A percentile compares a stretch with the other conserved stretches of the same genome.
These are phyloP conservation scores for Gossypium stocksii DNA, from an alignment of 345 rosid genomes.

Conservation along the genomic window DNA sequence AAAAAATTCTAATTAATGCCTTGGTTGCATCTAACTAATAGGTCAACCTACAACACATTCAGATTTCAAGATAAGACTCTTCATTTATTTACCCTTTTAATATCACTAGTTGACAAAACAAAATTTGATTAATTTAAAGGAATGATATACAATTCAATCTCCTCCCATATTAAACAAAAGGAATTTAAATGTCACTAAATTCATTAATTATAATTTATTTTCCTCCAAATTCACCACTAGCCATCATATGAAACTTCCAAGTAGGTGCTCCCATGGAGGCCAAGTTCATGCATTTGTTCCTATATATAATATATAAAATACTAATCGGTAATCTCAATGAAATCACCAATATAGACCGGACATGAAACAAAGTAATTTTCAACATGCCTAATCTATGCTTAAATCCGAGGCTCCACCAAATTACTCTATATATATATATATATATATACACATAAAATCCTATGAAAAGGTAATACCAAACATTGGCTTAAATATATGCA, in stretches of 20 bases:
- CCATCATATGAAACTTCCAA: slow-evolving; percentile 19
- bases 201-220: slow-evolving; percentile 1
- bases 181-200: too few species aligned
- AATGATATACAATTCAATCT: too few species aligned
- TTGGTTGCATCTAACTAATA: too few species aligned
- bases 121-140: too few species aligned
- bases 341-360: slow-evolving; percentile 26
- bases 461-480: too few species aligned
- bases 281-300: slow-evolving; percentile 21
- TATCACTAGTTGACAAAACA: too few species aligned
- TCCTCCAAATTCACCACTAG: slow-evolving; percentile 1
- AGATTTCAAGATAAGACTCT: background rate
- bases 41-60: background rate
- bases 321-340: slow-evolving; percentile 26
- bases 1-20: background rate
- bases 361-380: slow-evolving; percentile 22
- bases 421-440: too few species aligned
- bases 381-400: slow-evolving; percentile 17
- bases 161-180: too few species aligned
- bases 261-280: too few species aligned
- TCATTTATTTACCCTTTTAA: background rate
- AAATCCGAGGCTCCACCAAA: slow-evolving; percentile 30
- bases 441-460: too few species aligned
- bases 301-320: background rate
- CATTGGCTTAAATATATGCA: too few species aligned